Conservation (phyloP, 108 stramenopile species). For the Pseudonitzschia multistriata region DNA sequence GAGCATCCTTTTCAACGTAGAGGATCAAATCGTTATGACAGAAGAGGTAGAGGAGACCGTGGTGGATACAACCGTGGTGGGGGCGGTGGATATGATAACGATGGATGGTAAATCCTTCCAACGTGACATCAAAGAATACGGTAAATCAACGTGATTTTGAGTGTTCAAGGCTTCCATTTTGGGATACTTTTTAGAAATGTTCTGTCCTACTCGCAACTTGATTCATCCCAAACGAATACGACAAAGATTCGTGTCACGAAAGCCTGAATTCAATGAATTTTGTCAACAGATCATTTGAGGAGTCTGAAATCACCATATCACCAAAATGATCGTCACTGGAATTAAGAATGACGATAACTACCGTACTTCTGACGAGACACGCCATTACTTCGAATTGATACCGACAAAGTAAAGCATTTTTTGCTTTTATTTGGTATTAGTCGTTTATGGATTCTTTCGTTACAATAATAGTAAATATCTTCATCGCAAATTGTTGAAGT, state of each 20-base stretch:
- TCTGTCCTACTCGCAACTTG: not conserved
- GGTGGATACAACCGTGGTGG: slow-evolving; percentile 18
- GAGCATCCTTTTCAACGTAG: not conserved
- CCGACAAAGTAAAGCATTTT: too few species aligned
- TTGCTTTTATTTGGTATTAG: too few species aligned
- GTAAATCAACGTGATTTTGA: not conserved
- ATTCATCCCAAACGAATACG: not conserved
- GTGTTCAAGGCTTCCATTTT: slow-evolving; percentile 1
- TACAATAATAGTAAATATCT: too few species aligned
- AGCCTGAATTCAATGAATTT: not conserved
- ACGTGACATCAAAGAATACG: not conserved
- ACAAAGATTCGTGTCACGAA: not conserved
- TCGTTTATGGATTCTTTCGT: too few species aligned
- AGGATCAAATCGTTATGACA: slow-evolving; percentile 15
- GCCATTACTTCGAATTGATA: too few species aligned
- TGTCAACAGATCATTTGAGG: not conserved
- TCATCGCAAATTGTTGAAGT: too few species aligned
- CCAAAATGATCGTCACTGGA: not conserved
- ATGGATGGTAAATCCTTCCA: slow-evolving; percentile 23
- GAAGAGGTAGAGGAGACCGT: slow-evolving; percentile 18
- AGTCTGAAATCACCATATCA: not conserved
- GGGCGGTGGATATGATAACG: slow-evolving; percentile 10
- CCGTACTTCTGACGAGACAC: too few species aligned
- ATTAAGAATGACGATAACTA: too few species aligned
- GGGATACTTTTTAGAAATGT: not conserved